These are phyloP conservation scores for Eucalyptus caleyi DNA, from an alignment of 345 rosid genomes.

Conservation along the genomic window DNA sequence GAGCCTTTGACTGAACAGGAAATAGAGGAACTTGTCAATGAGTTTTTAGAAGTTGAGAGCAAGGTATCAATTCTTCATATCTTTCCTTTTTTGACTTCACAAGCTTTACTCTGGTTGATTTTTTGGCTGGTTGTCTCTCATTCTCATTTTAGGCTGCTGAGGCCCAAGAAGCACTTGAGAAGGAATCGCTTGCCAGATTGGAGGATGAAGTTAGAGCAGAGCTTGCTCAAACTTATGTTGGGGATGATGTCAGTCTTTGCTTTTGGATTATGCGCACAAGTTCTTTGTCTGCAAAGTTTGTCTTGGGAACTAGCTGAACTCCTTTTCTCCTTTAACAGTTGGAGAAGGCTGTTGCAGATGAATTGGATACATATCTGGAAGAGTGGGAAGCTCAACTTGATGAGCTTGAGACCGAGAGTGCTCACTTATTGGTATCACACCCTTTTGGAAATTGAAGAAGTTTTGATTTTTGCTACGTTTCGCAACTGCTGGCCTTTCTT, in stretches of 20 bases:
- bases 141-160: slow-evolving; percentile 79
- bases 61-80: slow-evolving; percentile 44
- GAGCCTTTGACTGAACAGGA: slow-evolving; percentile 87
- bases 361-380: slow-evolving; percentile 69
- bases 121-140: slow-evolving; percentile 11
- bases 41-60: slow-evolving; percentile 82
- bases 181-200: slow-evolving; percentile 71
- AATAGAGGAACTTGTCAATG: slow-evolving; percentile 71
- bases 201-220: slow-evolving; percentile 92
- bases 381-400: slow-evolving; percentile 91
- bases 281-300: neutral
- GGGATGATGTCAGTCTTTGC: slow-evolving; percentile 54
- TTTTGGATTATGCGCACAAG: neutral
- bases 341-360: slow-evolving; percentile 68
- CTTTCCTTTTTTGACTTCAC: neutral
- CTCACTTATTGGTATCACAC: slow-evolving; percentile 76
- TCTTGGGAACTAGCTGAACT: neutral
- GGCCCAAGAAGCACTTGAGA: slow-evolving; percentile 97
- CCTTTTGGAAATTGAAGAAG: slow-evolving; percentile 4
- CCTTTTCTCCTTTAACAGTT: slow-evolving; percentile 25
- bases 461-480: neutral
- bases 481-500: neutral
- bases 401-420: slow-evolving; percentile 85
- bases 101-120: neutral
- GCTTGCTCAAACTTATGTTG: slow-evolving; percentile 52